Conservation (phyloP, 2,329 filamentous ascomycete genomes). For the Penicillium sp. region DNA sequence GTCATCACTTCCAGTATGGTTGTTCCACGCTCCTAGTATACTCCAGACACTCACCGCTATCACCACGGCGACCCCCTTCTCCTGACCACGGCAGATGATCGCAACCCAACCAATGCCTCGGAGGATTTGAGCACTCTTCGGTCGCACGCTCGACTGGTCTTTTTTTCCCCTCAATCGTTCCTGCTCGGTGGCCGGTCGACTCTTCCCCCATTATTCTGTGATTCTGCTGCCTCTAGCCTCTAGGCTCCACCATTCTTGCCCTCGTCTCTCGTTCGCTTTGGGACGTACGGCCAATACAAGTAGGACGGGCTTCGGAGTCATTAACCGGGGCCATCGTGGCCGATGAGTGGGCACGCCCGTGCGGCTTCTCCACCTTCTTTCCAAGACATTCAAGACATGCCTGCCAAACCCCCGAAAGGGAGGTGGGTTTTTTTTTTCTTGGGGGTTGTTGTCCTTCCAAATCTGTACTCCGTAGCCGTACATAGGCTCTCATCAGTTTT, state of each 20-base stretch:
- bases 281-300: background rate
- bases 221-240: slow-evolving; percentile 1
- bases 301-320: slow-evolving; percentile 10
- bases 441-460: background rate
- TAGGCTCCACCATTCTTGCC: slow-evolving; percentile 17
- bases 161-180: background rate
- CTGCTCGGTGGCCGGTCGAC: background rate
- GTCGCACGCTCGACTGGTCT: background rate
- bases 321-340: slow-evolving; percentile 13
- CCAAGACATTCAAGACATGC: background rate
- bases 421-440: background rate
- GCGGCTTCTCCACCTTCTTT: background rate
- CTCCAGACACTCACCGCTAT: background rate
- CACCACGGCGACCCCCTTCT: background rate
- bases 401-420: background rate
- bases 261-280: background rate
- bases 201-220: background rate
- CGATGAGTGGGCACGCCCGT: slow-evolving; percentile 3
- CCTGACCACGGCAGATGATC: slow-evolving; percentile 7
- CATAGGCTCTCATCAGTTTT: no score
- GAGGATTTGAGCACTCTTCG: slow-evolving; percentile 1
- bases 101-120: background rate
- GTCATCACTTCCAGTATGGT: background rate
- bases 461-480: no score
- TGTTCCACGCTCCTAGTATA: background rate